A percentile compares a stretch with the other conserved stretches of the same genome.
These are phyloP conservation scores for Przewalskia tangutica DNA, from an alignment of 257 asterid genomes.

Conservation along the genomic window DNA sequence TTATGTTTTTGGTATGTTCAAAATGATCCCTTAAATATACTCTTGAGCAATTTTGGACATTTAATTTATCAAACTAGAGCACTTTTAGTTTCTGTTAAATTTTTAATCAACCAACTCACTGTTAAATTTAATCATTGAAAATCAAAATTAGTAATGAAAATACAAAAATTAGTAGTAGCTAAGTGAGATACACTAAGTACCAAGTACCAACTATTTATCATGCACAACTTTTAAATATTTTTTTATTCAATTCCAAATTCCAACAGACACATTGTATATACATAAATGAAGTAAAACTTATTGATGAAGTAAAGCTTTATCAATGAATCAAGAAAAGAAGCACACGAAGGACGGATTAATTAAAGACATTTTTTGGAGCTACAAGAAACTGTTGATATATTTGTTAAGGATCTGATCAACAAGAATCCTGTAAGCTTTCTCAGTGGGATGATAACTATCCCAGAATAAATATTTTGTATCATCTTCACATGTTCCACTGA, in stretches of 20 bases:
- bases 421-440: slow-evolving; percentile 21
- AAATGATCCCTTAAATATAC: not conserved
- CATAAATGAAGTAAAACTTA: not conserved
- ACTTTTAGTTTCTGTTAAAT: not conserved
- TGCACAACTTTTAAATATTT: not conserved
- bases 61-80: not conserved
- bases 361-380: not conserved
- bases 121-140: not conserved
- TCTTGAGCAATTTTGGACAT: not conserved
- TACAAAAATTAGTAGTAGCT: no score
- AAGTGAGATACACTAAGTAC: no score
- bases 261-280: not conserved
- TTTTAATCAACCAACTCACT: not conserved
- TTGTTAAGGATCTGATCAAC: slow-evolving; percentile 3
- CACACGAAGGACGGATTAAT: not conserved
- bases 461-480: slow-evolving; percentile 23
- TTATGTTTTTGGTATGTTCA: not conserved
- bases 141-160: not conserved
- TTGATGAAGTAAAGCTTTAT: not conserved
- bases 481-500: slow-evolving; percentile 18
- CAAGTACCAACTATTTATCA: no score
- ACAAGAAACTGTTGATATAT: not conserved
- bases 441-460: slow-evolving; percentile 40
- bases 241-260: not conserved
- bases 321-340: not conserved